These are phyloP conservation scores for Annulohypoxylon nitens DNA, from an alignment of 495 filamentous ascomycete genomes.

Conservation along the genomic window DNA sequence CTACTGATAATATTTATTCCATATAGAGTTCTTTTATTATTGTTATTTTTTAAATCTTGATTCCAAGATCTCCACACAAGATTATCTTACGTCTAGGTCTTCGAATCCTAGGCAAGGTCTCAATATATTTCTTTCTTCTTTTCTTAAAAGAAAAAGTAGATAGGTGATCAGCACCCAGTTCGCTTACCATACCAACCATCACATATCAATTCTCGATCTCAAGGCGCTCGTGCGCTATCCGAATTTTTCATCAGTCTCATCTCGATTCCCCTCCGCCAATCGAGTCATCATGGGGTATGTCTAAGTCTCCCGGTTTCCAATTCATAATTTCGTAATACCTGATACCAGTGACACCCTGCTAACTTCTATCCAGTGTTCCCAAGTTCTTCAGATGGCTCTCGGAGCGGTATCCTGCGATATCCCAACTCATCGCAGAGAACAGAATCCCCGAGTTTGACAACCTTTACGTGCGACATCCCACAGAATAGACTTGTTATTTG, in stretches of 20 bases:
- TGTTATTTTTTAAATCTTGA: not conserved
- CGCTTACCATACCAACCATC: not conserved
- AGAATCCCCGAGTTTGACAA: conserved; percentile 99
- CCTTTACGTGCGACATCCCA: conserved; percentile 75
- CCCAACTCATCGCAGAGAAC: conserved; percentile 98
- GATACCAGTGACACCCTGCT: not conserved
- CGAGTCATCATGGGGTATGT: conserved; percentile 46
- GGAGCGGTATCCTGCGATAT: conserved; percentile 98
- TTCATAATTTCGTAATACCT: conserved; percentile 12
- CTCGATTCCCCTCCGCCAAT: not conserved
- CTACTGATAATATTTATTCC: conserved; percentile 23
- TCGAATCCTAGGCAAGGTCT: conserved; percentile 15
- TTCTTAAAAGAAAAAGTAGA: too few relatives aligned
- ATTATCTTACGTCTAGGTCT: not conserved
- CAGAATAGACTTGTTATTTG: conserved; percentile 5
- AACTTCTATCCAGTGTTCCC: conserved; percentile 82
- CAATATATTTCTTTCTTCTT: not conserved
- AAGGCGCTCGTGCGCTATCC: conserved; percentile 1
- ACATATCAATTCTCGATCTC: not conserved
- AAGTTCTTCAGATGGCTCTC: conserved; percentile 96
- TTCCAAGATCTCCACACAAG: not conserved
- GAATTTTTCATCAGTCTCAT: not conserved
- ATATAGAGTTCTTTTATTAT: conserved; percentile 27
- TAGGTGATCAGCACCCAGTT: not conserved
- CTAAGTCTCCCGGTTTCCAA: not conserved